Base-by-base conservation (phyloP, 2,329 filamentous ascomycete species). In the Talaromyces sp. region DNA sequence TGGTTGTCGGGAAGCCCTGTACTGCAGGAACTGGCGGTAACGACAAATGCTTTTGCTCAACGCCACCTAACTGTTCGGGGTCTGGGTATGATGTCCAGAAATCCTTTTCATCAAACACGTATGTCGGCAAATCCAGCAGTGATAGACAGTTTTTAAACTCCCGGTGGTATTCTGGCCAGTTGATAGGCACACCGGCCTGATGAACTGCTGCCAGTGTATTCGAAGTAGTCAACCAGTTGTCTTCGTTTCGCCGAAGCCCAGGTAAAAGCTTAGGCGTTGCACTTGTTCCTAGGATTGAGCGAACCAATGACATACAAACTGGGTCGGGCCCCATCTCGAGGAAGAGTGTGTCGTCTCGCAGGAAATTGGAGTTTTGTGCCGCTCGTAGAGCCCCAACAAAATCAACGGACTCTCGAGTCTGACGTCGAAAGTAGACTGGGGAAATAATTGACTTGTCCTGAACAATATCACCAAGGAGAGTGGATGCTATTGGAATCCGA, bases 141-240 rank as follows among this genome's bases (percentile, higher is more conserved):
- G 60, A 23, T 5, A 65, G 65, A 3, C 57, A 61, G 4, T 57
- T 30, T 9, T 62, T 34, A 73, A 86, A 88, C 63, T 85, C 80
- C 61, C 79, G 78, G 73, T 89, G 85, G 68, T 84, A 89, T 73
- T 90, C 89, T 64, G 87, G 83, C 82, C 89, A 92, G 72, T 89
- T 82, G 61, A 91, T 77, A 4, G 16, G 10, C 5, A 56, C 12
- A 1, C 61, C 57, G 5, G 31, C 44, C 9, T 27, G 14, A n/a
- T 57, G 57, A 3, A 44, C 5, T 31, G 54, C 18, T 12, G 42
- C 12, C 1, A 61, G 31, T 23, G 40, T 16, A 14, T 40, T 50
- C 4, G 54, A 30, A 2, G 50, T 31, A 3, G 44, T 61, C 14
- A 18, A 28, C 60, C 54, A 61, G 23, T 57, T 57, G 30, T 57